Percentiles rank a stretch among this genome's conserved stretches.
Evolutionary conservation across 768 basidiomycete genomes (phyloP).

Genomic region (Pluteus cervinus): DNA sequence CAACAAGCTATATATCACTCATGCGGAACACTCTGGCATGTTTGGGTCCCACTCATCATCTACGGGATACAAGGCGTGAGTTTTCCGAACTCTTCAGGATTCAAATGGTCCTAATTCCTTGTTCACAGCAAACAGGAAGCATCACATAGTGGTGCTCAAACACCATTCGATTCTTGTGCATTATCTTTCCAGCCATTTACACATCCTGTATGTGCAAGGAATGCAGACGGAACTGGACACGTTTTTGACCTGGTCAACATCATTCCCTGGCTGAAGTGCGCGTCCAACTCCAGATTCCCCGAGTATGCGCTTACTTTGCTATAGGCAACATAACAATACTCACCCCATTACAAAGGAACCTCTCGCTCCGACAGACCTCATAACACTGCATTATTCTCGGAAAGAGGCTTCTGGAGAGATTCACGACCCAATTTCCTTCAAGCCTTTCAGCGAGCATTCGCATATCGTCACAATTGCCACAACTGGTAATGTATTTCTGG

Average conservation of each 20-base stretch:
- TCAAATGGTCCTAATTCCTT: too few species aligned
- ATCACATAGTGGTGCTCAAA: slow-evolving; percentile 55
- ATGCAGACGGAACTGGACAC: slow-evolving; percentile 68
- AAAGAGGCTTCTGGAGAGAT: slow-evolving; percentile 81
- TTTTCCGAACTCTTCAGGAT: too few species aligned
- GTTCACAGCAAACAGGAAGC: slow-evolving; percentile 61
- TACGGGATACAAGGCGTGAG: slow-evolving; percentile 64
- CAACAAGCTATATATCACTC: slow-evolving; percentile 84
- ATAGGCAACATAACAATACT: slow-evolving; percentile 75
- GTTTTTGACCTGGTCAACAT: slow-evolving; percentile 92
- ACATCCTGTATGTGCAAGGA: slow-evolving; percentile 84
- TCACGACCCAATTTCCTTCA: slow-evolving; percentile 97
- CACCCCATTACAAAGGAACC: slow-evolving; percentile 74
- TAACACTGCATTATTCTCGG: slow-evolving; percentile 75
- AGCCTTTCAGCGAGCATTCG: slow-evolving; percentile 94
- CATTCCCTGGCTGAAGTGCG: slow-evolving; percentile 90
- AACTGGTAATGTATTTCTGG: slow-evolving; percentile 90
- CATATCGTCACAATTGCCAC: slow-evolving; percentile 88
- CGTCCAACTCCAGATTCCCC: slow-evolving; percentile 8
- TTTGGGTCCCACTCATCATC: slow-evolving; percentile 81
- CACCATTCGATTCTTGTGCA: slow-evolving; percentile 89
- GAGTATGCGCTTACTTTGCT: slow-evolving; percentile 9
- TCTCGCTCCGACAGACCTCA: slow-evolving; percentile 65
- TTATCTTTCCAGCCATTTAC: slow-evolving; percentile 86
- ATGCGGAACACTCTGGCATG: slow-evolving; percentile 78